phyloP scores from a whole-genome alignment of 306 rosid genomes.

The Rosa rugosa region DNA sequence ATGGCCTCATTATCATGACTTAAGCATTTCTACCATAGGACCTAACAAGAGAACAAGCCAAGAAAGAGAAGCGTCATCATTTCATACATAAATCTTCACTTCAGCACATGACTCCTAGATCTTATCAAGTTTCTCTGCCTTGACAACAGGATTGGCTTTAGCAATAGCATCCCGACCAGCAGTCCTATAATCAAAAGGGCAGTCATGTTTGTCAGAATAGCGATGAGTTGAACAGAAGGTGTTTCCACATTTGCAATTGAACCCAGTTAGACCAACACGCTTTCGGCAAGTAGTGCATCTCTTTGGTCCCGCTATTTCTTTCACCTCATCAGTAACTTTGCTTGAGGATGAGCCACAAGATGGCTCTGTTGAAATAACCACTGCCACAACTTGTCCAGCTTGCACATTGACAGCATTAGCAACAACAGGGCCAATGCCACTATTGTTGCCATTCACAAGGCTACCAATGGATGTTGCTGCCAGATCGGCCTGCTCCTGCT shows the following conservation, averaged over 20 bases:
- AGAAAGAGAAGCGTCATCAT: constrained; percentile 35
- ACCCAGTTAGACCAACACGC: constrained; percentile 78
- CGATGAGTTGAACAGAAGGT: constrained; percentile 65
- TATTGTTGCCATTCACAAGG: constrained; percentile 48
- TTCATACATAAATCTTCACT: constrained; percentile 28
- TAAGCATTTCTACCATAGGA: constrained; percentile 37
- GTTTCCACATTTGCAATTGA: constrained; percentile 73
- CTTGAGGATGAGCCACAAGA: constrained; percentile 37
- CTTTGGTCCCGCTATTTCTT: constrained; percentile 48
- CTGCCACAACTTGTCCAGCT: constrained; percentile 35
- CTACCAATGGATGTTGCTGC: constrained; percentile 63
- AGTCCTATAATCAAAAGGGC: constrained; percentile 57
- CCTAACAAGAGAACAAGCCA: constrained; percentile 39
- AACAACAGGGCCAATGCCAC: constrained; percentile 37
- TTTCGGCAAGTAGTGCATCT: constrained; percentile 62
- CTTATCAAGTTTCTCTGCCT: constrained; percentile 80
- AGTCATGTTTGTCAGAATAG: constrained; percentile 67
- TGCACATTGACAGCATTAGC: constrained; percentile 35
- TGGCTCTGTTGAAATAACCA: constrained; percentile 29
- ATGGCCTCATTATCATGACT: constrained; percentile 40
- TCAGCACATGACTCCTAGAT: constrained; percentile 41
- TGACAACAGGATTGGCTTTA: constrained; percentile 73
- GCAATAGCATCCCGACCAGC: constrained; percentile 68
- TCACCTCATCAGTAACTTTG: constrained; percentile 39
- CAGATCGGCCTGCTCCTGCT: constrained; percentile 67